phyloP scores from a whole-genome alignment of 139 green algal genomes.

The Deuterostichococcus epilithicus region DNA sequence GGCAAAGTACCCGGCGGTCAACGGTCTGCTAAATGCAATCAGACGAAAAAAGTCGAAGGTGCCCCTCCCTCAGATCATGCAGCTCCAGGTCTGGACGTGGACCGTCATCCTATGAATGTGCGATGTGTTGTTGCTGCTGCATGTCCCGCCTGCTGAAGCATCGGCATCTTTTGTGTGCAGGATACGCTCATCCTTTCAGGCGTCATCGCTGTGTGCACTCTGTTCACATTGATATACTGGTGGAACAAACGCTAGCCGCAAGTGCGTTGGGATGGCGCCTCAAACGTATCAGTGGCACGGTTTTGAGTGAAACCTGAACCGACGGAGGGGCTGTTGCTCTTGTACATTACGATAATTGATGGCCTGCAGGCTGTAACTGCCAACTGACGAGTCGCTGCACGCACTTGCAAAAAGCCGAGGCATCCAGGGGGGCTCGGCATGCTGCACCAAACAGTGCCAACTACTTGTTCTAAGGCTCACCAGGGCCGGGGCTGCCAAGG shows the following conservation, averaged over 20 bases:
- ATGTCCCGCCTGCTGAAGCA: neutral
- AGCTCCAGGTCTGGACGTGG: neutral
- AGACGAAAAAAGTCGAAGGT: slow-evolving; percentile 71
- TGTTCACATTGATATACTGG: slow-evolving; percentile 89
- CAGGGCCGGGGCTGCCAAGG: too few relatives aligned
- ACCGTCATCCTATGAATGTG: neutral
- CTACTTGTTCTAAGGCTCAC: too few relatives aligned
- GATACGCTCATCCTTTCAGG: slow-evolving; percentile 86
- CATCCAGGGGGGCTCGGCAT: too few relatives aligned
- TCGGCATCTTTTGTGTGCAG: slow-evolving; percentile 16
- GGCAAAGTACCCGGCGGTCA: slow-evolving; percentile 78
- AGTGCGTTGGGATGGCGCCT: neutral
- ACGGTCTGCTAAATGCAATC: slow-evolving; percentile 80
- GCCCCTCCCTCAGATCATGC: neutral
- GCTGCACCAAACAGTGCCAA: too few relatives aligned
- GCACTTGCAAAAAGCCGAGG: too few relatives aligned
- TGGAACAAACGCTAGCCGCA: slow-evolving; percentile 38
- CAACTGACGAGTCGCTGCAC: too few relatives aligned
- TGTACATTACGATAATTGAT: too few relatives aligned
- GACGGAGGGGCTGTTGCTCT: too few relatives aligned
- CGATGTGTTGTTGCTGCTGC: neutral
- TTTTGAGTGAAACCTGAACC: too few relatives aligned
- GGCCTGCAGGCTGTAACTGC: too few relatives aligned
- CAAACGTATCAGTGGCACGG: too few relatives aligned
- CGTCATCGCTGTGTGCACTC: slow-evolving; percentile 74